Evolutionary conservation across 805 yeast genomes (phyloP), one percentile per base, ranked within the genome.

Genomic region (Sungouiella blattae): DNA sequence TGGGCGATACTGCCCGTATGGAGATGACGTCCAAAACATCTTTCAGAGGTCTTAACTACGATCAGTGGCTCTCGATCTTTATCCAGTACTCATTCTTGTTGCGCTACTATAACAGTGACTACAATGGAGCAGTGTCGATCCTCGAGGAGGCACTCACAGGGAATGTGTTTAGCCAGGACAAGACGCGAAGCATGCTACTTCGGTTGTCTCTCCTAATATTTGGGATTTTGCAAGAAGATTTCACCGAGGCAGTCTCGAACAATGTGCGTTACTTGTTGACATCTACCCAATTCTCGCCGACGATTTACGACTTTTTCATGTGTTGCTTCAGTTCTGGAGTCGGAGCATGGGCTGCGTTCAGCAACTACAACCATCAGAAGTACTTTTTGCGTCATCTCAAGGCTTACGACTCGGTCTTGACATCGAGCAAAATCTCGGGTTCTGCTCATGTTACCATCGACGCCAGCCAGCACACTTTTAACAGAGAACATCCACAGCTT

Each of bases 311-410:
- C 40, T 56, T 87, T 16, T 87, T 87, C 55, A 58, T 83, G 52
- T 75, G 83, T 30, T 70, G 83, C 30, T 77, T 84, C 40, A 64
- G 82, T 1, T 71, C 83, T 0, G 88, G 91, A 0, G 64, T 67
- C 18, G 63, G 62, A 5, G 75, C 84, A 1, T 62, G 76, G 49
- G 82, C 77, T 11, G 68, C 75, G 12, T 77, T 83, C 52, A 80
- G 86, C 32, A 80, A 83, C 31, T 79, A 87, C 23, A 85, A 87
- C 42, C 91, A 87, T 52, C 98, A 91, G 50, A 93, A 93, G 57
- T 91, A 80, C 54, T 80, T 91, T 43, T 63, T 93, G 41, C 77
- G 98, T 47, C 97, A 89, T 49, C 68, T 91, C 44, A 93, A 91
- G 54, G 94, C 96, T 0, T 80, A 77, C 55, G 98, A 93, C 55